Evolutionary conservation across 2,329 filamentous ascomycete genomes (phyloP).

Genomic region (Penicillium rolfsii): DNA sequence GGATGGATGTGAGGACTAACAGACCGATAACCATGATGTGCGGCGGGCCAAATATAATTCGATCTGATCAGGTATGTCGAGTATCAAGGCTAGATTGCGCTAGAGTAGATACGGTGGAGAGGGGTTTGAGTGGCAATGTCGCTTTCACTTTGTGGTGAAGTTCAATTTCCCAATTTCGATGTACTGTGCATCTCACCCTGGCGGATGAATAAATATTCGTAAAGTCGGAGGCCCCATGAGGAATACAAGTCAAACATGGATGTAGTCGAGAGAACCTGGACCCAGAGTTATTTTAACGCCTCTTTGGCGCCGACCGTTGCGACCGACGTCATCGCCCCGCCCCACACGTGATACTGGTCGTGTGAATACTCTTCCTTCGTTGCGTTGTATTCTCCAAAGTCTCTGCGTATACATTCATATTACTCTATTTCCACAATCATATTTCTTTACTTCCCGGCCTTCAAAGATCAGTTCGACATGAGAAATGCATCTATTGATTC

Average conservation of each 20-base stretch:
- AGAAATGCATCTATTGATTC: not conserved
- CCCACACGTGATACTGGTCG: slow-evolving; percentile 16
- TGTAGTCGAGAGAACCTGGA: not conserved
- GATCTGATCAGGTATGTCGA: not conserved
- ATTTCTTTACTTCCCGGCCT: not conserved
- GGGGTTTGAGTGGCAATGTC: not conserved
- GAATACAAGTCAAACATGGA: not conserved
- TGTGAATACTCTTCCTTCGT: slow-evolving; percentile 1
- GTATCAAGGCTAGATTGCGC: not conserved
- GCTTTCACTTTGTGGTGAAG: slow-evolving; percentile 3
- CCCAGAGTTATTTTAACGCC: not conserved
- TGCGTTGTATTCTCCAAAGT: not conserved
- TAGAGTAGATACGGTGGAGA: not conserved
- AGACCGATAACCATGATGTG: slow-evolving; percentile 47
- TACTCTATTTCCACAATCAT: not conserved
- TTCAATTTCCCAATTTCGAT: slow-evolving; percentile 7
- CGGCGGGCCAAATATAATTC: slow-evolving; percentile 12
- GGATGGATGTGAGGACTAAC: slow-evolving; percentile 45
- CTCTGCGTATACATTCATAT: not conserved
- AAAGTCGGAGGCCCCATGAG: slow-evolving; percentile 3
- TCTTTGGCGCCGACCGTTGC: not conserved
- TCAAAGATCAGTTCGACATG: not conserved
- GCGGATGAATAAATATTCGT: not conserved
- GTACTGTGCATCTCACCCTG: slow-evolving; percentile 16
- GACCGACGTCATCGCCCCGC: slow-evolving; percentile 25